Conservation (phyloP, 345 rosid species). For the Brassica carinata region DNA sequence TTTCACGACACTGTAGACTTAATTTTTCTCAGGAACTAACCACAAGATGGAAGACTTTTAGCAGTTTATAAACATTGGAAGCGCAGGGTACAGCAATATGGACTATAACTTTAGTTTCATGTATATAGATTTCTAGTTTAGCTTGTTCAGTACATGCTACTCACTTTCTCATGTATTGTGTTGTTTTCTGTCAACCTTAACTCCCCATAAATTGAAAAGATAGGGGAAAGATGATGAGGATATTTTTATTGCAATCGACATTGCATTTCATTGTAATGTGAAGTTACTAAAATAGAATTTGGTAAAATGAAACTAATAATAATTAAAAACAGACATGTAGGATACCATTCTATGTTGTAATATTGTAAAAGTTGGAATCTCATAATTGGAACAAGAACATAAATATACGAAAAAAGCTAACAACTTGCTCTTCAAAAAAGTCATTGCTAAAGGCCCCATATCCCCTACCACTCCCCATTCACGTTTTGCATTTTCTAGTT, state of each 20-base stretch:
- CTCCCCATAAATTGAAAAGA: conserved; percentile 26
- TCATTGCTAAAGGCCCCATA: conserved; percentile 37
- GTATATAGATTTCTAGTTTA: conserved; percentile 6
- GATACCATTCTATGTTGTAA: conserved; percentile 39
- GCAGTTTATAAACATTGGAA: conserved; percentile 19
- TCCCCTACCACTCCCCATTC: conserved; percentile 37
- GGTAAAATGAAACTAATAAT: not conserved
- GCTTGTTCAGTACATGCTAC: conserved; percentile 16
- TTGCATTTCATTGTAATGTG: not conserved
- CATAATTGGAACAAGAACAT: conserved; percentile 38
- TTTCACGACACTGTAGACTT: conserved; percentile 22
- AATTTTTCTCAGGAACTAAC: conserved; percentile 21
- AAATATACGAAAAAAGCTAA: conserved; percentile 20
- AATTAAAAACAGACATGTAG: conserved; percentile 31
- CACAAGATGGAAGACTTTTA: conserved; percentile 18
- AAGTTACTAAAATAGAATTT: conserved; percentile 7
- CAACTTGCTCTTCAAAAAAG: conserved; percentile 40
- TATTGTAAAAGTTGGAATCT: conserved; percentile 43
- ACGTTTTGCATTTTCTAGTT: conserved; percentile 26
- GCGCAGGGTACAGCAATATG: conserved; percentile 30
- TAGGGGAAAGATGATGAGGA: not conserved
- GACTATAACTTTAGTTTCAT: conserved; percentile 17
- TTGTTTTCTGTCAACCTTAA: conserved; percentile 37
- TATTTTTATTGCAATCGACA: conserved; percentile 12
- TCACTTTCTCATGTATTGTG: conserved; percentile 27